Conservation (phyloP, 331 rosid genomes). For the Acacia pycnantha region DNA sequence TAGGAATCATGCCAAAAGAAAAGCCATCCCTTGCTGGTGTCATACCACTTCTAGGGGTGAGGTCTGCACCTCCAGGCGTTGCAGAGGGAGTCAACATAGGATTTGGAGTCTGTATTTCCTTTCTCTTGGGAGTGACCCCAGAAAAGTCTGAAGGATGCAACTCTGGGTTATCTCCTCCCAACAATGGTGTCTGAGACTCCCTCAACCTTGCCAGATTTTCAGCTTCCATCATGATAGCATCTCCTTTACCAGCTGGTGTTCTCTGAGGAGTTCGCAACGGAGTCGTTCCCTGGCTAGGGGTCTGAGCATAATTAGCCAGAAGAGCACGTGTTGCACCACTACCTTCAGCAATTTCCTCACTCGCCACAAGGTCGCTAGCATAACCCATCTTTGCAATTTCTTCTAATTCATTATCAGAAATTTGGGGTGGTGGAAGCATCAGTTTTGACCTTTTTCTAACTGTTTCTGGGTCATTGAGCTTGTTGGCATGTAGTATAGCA, state of each 20-base stretch:
- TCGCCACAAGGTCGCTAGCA: slow-evolving; percentile 84
- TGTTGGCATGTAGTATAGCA: slow-evolving; percentile 86
- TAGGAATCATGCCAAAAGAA: slow-evolving; percentile 78
- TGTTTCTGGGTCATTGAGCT: slow-evolving; percentile 89
- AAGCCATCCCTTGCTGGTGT: slow-evolving; percentile 86
- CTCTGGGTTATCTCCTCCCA: slow-evolving; percentile 96
- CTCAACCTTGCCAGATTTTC: slow-evolving; percentile 94
- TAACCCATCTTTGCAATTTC: slow-evolving; percentile 96
- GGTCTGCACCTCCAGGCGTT: slow-evolving; percentile 78
- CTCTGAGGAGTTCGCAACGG: slow-evolving; percentile 90
- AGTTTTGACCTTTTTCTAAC: slow-evolving; percentile 90
- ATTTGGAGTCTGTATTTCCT: slow-evolving; percentile 82
- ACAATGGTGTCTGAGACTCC: slow-evolving; percentile 92
- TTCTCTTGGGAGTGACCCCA: slow-evolving; percentile 92
- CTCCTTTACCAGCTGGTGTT: slow-evolving; percentile 94
- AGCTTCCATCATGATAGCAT: slow-evolving; percentile 96
- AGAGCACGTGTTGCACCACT: slow-evolving; percentile 90
- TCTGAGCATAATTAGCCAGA: slow-evolving; percentile 86
- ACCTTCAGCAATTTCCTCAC: slow-evolving; percentile 72
- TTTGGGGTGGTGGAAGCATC: slow-evolving; percentile 97
- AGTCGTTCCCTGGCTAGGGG: slow-evolving; percentile 76
- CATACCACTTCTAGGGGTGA: slow-evolving; percentile 83
- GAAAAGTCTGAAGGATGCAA: slow-evolving; percentile 96
- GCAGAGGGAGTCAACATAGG: slow-evolving; percentile 85
- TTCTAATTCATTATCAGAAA: slow-evolving; percentile 88